Conservation (phyloP, 495 filamentous ascomycete species). For the Letharia lupina region DNA sequence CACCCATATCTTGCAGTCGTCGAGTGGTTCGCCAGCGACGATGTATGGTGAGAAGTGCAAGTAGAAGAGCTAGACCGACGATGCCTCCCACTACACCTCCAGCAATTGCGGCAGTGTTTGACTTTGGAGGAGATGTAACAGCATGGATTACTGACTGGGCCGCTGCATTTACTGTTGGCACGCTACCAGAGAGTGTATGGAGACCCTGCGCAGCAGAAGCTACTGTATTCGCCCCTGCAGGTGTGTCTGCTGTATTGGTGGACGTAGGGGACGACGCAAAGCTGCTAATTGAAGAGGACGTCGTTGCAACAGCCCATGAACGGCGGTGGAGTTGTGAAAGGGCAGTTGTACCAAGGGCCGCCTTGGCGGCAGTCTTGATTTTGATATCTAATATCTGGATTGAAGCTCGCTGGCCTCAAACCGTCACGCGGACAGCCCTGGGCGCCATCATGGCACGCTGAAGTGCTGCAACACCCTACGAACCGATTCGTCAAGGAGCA, state of each 20-base stretch:
- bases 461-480: not conserved
- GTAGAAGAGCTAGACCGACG: slow-evolving; percentile 3
- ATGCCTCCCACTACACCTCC: slow-evolving; percentile 9
- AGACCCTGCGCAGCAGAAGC: not conserved
- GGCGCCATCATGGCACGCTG: not conserved
- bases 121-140: not conserved
- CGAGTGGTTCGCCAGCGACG: not conserved
- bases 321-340: too few relatives aligned
- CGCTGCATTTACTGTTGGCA: not conserved
- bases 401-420: not conserved
- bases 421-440: not conserved
- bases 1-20: too few relatives aligned
- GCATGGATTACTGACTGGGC: not conserved
- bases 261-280: not conserved
- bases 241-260: not conserved
- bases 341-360: not conserved
- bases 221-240: not conserved
- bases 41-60: not conserved
- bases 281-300: too few relatives aligned
- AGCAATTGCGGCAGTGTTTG: slow-evolving; percentile 10
- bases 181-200: not conserved
- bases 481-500: not conserved
- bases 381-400: not conserved
- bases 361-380: too few relatives aligned
- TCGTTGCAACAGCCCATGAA: not conserved